Evolutionary conservation across 2,329 filamentous ascomycete species (phyloP), one percentile per base, ranked within the genome.

Genomic region (Cladophialophora chaetospira): DNA sequence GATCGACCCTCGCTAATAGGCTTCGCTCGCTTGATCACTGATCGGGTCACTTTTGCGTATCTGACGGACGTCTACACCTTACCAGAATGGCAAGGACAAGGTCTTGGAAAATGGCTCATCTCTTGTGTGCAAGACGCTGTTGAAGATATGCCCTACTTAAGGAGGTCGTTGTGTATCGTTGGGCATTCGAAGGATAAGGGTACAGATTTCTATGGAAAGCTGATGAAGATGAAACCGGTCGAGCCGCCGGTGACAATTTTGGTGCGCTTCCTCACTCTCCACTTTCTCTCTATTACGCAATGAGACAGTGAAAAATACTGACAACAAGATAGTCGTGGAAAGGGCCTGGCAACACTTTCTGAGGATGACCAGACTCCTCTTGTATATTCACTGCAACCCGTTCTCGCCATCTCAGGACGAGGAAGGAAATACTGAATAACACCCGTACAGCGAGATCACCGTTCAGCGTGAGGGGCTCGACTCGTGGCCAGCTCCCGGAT

Each of bases 61-160:
- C 71, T 88, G 35, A 87, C 86, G 23, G 87, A 89, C 66, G 83
- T 89, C 17, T 89, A 87, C 69, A 75, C 89, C 19, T 69, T 83
- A 2, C 75, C 80, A 0, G 76, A 79, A 35, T 82, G 84, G 65
- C 85, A 87, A 67, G 79, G 81, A 3, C 74, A 77, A 8, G 86
- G 87, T 0, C 74, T 90, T 1, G 87, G 83, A 2, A 79, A 75
- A 40, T 89, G 85, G 84, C 71, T 89, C 67, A 80, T 88, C 69
- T 70, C 75, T 4, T 84, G 81, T 63, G 71, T 87, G 56, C 78
- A 82, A 61, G 83, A 88, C 63, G 70, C 81, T 2, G 67, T 84
- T 33, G 71, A 77, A 19, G 74, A 74, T 26, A 83, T 87, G 79
- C 79, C 83, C 1, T 71, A 81, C 60, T 74, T 91, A 66, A 76